Base-by-base conservation (phyloP, 495 filamentous ascomycete genomes). In the Aspergillus biplanus region DNA sequence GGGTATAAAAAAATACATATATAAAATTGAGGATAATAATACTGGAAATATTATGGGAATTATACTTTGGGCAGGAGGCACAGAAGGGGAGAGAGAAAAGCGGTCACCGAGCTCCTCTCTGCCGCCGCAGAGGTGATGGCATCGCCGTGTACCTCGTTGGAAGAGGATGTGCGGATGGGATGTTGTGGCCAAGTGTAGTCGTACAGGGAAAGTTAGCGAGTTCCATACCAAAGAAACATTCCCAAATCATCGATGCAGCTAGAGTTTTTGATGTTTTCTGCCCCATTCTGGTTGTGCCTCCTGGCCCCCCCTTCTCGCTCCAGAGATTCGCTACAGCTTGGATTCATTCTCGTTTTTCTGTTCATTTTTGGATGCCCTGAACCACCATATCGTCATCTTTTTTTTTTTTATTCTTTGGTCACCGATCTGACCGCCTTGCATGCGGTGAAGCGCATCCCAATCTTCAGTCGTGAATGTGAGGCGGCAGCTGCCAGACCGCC, bases 371-470 rank as follows among this genome's bases (percentile, higher is more conserved):
- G 47, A 31, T 34, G 21, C 42, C 44, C 56, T 48, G 42, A 32
- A 62, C 35, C 13, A 44, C 21, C 21, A 46, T 8, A 61, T 8
- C 35, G 52, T 59, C 54, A 56, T 53, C 42, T 50, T 54, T 32
- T 39, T 64, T 55, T 32, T 33, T 47, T 35, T 27, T 27, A 27
- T 2, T 27, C 21, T 27, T 27, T 27, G 21, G 59, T 71, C 65
- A 69, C 62, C 71, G 69, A 72, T 67, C 61, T 69, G 69, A 78
- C 76, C 76, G 75, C 76, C 77, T 78, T 77, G 69, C 65, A 68
- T 80, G 78, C 78, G 78, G 78, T 80, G 78, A 80, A 77, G 73
- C 65, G 46, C 63, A 65, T 67, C 57, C 52, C 59, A 67, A 63
- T 60, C 56, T 62, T 67, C 62, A 69, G 64, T 69, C 66, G 62